phyloP scores from a whole-genome alignment of 73 alveolate genomes.

The Durusdinium trenchii region DNA sequence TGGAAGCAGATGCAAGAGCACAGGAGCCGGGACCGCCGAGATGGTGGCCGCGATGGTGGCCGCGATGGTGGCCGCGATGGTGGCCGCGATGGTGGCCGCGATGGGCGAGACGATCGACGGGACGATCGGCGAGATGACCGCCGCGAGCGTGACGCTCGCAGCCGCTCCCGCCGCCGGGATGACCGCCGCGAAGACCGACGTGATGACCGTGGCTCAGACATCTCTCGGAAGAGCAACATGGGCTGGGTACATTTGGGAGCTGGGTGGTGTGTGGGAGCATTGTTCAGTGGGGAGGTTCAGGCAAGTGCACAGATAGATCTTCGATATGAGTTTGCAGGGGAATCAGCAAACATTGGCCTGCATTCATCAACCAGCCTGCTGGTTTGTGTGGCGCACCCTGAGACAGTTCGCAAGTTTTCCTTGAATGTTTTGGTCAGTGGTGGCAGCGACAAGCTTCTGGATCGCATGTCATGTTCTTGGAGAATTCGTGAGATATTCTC shows the following conservation, averaged over 20 bases:
- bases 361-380: too few relatives aligned
- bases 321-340: too few relatives aligned
- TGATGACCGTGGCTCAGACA: constrained; percentile 78
- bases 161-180: constrained; percentile 89
- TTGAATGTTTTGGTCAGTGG: too few relatives aligned
- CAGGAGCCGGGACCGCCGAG: constrained; percentile 27
- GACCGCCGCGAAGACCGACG: constrained; percentile 57
- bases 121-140: constrained; percentile 21
- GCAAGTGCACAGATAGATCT: too few relatives aligned
- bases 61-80: constrained; percentile 31
- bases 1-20: too few relatives aligned
- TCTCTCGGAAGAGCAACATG: constrained; percentile 7
- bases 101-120: constrained; percentile 55
- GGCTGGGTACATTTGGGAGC: neutral
- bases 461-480: too few relatives aligned
- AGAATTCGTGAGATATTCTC: too few relatives aligned
- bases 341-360: too few relatives aligned
- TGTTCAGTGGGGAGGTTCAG: too few relatives aligned
- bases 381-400: too few relatives aligned
- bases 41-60: constrained; percentile 5
- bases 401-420: too few relatives aligned
- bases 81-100: constrained; percentile 4
- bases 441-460: too few relatives aligned
- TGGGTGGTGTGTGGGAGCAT: neutral
- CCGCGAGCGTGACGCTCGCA: constrained; percentile 34